Evolutionary conservation across 441 rosid species (phyloP), one percentile per base, ranked within the genome.

Genomic region (Croton laevigatus): DNA sequence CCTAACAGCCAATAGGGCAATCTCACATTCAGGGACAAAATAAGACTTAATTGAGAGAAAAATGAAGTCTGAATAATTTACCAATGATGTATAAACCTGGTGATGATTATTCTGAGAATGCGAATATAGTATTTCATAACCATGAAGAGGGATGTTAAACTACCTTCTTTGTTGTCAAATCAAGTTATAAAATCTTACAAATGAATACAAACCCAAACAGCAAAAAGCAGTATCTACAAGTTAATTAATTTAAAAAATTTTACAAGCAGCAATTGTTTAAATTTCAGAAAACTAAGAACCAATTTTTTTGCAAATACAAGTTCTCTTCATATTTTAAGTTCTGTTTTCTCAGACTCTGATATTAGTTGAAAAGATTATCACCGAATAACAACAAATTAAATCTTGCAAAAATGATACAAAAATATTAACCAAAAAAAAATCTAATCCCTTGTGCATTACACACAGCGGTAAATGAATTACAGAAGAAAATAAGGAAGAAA

Each of bases 1-100:
- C 81, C 90, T 86, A 59, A n/a, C 66, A 65, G 46, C 17, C 40
- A 66, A 16, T 34, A 63, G 22, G 23, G 59, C 37, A 23, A 46
- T 3, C 51, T 46, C 14, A 17, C 51, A 11, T 46, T 46, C 12
- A 14, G 4, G n/a, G 52, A 14, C 52, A 48, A 48, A 3, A 48
- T 10, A 3, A 48, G 17, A 48, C n/a, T n/a, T n/a, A n/a, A n/a
- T n/a, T n/a, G n/a, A 12, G 14, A 5, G 52, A 48, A 48, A 48
- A 9, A 48, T n/a, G n/a, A n/a, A n/a, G n/a, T n/a, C n/a, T n/a
- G n/a, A 48, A 48, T 12, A 48, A 3, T 48, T 48, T 3, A 48
- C 6, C 1, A 48, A 48, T 48, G 52, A 48, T 48, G 17, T 3
- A 11, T 14, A 48, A 48, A 14, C 0, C 8, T 17, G 20, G n/a